Percentiles rank a stretch among this genome's conserved stretches.
These are phyloP conservation scores for Ciborinia camelliae DNA, from an alignment of 2,329 filamentous ascomycete genomes.

Conservation along the genomic window DNA sequence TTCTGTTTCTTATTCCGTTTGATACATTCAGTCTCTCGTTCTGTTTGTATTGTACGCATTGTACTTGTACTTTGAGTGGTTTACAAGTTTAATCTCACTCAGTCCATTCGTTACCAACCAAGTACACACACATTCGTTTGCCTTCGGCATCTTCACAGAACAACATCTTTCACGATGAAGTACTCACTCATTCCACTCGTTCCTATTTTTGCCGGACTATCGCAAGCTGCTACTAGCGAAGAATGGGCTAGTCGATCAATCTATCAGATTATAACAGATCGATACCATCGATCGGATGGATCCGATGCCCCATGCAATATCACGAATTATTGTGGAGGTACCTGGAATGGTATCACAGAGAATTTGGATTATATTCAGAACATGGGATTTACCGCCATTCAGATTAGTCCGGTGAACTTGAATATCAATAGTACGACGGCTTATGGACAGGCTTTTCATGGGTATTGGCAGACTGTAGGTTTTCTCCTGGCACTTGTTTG, in stretches of 20 bases:
- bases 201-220: slow-evolving; percentile 4
- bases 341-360: slow-evolving; percentile 43
- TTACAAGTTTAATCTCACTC: slow-evolving; percentile 4
- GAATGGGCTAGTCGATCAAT: slow-evolving; percentile 16
- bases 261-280: slow-evolving; percentile 30
- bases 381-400: slow-evolving; percentile 32
- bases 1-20: not conserved
- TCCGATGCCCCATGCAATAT: slow-evolving; percentile 28
- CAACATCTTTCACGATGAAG: slow-evolving; percentile 8
- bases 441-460: slow-evolving; percentile 19
- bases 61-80: not conserved
- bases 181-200: slow-evolving; percentile 11
- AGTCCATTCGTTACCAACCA: slow-evolving; percentile 4
- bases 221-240: slow-evolving; percentile 12
- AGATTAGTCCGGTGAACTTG: slow-evolving; percentile 45
- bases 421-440: slow-evolving; percentile 38
- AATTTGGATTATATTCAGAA: slow-evolving; percentile 43
- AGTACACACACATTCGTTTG: not conserved
- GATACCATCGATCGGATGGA: slow-evolving; percentile 44
- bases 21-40: slow-evolving; percentile 5
- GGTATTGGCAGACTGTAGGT: slow-evolving; percentile 19
- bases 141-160: not conserved
- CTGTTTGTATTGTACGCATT: slow-evolving; percentile 2
- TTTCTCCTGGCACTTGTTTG: not conserved
- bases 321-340: slow-evolving; percentile 47